Base-by-base conservation (phyloP, 1,284 basidiomycete genomes). In the Caloboletus firmus region DNA sequence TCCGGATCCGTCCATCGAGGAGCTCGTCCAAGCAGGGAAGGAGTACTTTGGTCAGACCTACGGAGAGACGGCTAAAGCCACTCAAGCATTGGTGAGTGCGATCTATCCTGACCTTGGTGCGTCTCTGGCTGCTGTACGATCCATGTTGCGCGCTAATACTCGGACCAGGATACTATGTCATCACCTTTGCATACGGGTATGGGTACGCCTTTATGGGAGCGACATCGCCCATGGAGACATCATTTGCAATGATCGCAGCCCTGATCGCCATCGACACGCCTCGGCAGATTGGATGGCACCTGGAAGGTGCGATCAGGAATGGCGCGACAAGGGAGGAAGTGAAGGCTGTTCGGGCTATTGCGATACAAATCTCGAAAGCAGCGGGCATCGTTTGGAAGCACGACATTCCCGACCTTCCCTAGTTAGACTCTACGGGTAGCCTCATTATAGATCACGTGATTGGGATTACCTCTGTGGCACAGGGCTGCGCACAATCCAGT, bases 51-150 rank as follows among this genome's bases (percentile, higher is more conserved):
- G 69, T 32, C 62, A 69, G 5, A 72, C 79, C 22, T 85, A 85
- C 57, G 81, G 81, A 18, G 74, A 78, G 28, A 80, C 78, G 4
- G 76, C 79, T 12, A 64, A 72, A 34, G 43, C 59, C 0, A 76
- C 81, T 11, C 76, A 77, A 57, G 53, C 49, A 13, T 58, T 82
- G 31, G 64, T 84, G 13, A 66, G 74, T 57, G 59, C 67, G n/a
- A 74, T 79, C 32, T 82, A 81, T 64, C 82, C 82, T 1, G 83
- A 85, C 61, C 73, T 85, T 64, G 82, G 83, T 83, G 51, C 40
- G 68, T 59, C 30, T 18, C 6, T 13, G 4, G 22, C 22, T 9
- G 11, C 30, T n/a, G 30, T 11, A 9, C 7, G 1, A 2, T 28
- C 6, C 24, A 5, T 5, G 7, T 20, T 42, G 26, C 30, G 9